Evolutionary conservation across 2,329 filamentous ascomycete genomes (phyloP), one percentile per base, ranked within the genome.

Genomic region (Ophiostoma novo-ulmi): DNA sequence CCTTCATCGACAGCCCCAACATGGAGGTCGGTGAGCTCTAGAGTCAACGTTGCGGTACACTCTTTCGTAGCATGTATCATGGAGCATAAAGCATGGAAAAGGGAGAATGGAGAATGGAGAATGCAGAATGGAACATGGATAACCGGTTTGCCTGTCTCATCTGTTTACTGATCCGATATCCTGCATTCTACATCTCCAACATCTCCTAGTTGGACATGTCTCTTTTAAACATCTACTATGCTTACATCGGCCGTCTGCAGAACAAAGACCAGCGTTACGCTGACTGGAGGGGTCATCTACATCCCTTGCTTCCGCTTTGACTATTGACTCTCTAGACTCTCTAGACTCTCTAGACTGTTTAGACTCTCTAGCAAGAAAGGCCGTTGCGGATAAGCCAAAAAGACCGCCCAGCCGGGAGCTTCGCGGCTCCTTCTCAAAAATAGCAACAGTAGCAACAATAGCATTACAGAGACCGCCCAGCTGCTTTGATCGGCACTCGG

Each of bases 211-310:
- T 48, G 14, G 44, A n/a, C 44, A 48, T 20, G n/a, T n/a, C n/a
- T n/a, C n/a, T 17, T 7, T 48, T 48, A 17, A 10, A 39, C 38
- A 39, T 10, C 38, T 10, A 10, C 38, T 48, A 11, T 41, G 39
- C 39, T 41, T 41, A 41, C 14, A 17, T 17, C 11, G 6, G 17
- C 44, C 11, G 6, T 5, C 44, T 48, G 20, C 13, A 26, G 52
- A 61, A 63, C 58, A 63, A 63, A 63, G 58, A 63, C 55, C 58
- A 26, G 58, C 58, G 26, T 17, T 31, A 20, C 26, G 26, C 52
- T 22, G 52, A 22, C n/a, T 17, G n/a, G n/a, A 55, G 52, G 20
- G 8, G 52, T 3, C 20, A 20, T 48, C 52, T 3, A 17, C 22
- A 58, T 58, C 52, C 52, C 52, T 58, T 26, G 52, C 52, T 17